Percentiles rank a stretch among this genome's conserved stretches.
Evolutionary conservation across 371 early-diverging fungal genomes (phyloP).

Genomic region (Mortierella polycephala): DNA sequence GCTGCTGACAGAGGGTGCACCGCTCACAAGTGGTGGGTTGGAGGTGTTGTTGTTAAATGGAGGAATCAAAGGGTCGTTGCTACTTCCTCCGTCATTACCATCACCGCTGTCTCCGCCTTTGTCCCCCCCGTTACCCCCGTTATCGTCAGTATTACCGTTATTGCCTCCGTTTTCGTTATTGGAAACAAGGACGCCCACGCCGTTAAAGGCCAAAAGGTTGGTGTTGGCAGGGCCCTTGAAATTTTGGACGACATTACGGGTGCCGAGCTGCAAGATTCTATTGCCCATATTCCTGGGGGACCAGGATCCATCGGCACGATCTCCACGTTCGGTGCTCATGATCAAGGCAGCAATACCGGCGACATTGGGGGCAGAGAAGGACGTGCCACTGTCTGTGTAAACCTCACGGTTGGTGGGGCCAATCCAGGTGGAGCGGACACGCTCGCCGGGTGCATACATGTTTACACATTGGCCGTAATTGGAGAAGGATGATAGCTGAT

Average conservation of each 20-base stretch:
- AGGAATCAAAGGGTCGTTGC: conserved; percentile 1
- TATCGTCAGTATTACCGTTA: conserved; percentile 1
- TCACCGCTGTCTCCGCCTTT: neutral
- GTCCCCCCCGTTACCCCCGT: neutral
- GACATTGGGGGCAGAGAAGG: conserved; percentile 88
- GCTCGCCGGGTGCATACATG: conserved; percentile 71
- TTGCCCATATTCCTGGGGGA: conserved; percentile 41
- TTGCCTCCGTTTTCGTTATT: conserved; percentile 5
- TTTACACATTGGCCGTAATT: conserved; percentile 83
- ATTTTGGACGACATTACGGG: conserved; percentile 35
- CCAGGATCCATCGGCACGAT: conserved; percentile 47
- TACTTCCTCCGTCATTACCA: conserved; percentile 6
- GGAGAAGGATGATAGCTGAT: conserved; percentile 74
- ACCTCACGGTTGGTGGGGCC: conserved; percentile 51
- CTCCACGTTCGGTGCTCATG: conserved; percentile 48
- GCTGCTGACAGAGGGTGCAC: conserved; percentile 30
- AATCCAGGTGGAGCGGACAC: conserved; percentile 63
- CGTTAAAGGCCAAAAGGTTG: conserved; percentile 50
- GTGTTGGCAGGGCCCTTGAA: conserved; percentile 51
- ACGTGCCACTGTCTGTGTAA: conserved; percentile 80
- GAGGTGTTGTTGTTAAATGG: conserved; percentile 3
- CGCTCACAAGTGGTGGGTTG: conserved; percentile 24
- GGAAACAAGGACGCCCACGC: conserved; percentile 33
- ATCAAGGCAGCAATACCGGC: conserved; percentile 79
- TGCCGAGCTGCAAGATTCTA: conserved; percentile 47